These are phyloP conservation scores for Annulohypoxylon nitens DNA, from an alignment of 495 filamentous ascomycete species.

Conservation along the genomic window DNA sequence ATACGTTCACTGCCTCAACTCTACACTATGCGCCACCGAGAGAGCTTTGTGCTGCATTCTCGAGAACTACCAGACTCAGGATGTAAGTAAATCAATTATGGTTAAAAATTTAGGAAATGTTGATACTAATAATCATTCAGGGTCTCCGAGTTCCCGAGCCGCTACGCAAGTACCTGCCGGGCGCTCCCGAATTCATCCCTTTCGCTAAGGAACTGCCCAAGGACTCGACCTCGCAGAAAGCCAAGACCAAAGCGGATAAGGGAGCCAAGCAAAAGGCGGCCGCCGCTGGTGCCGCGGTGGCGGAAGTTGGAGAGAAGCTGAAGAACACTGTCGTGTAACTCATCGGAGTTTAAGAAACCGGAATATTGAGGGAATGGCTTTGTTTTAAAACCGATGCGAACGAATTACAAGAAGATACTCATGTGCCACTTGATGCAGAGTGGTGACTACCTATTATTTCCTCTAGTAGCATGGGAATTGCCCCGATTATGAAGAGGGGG, in stretches of 20 bases:
- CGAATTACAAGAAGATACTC: conserved; percentile 13
- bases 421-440: not conserved
- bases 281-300: conserved; percentile 34
- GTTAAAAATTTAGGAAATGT: conserved; percentile 7
- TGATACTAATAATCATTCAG: conserved; percentile 53
- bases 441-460: conserved; percentile 7
- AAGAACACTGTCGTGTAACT: conserved; percentile 43
- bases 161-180: conserved; percentile 92
- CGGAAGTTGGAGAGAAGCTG: conserved; percentile 42
- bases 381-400: conserved; percentile 3
- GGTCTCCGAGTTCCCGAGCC: conserved; percentile 89
- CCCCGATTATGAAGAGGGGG: not conserved
- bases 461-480: not conserved
- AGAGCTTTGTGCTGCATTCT: conserved; percentile 93
- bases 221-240: conserved; percentile 62
- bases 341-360: not conserved
- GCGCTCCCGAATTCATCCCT: conserved; percentile 85
- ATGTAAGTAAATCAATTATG: conserved; percentile 63
- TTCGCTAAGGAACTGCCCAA: conserved; percentile 88
- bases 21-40: conserved; percentile 92
- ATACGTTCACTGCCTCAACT: conserved; percentile 94
- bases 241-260: conserved; percentile 46
- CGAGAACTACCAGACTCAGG: conserved; percentile 95
- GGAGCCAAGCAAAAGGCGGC: conserved; percentile 40
- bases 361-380: not conserved